Conservation (phyloP, 2,329 filamentous ascomycete species). For the Cladophialophora psammophila region DNA sequence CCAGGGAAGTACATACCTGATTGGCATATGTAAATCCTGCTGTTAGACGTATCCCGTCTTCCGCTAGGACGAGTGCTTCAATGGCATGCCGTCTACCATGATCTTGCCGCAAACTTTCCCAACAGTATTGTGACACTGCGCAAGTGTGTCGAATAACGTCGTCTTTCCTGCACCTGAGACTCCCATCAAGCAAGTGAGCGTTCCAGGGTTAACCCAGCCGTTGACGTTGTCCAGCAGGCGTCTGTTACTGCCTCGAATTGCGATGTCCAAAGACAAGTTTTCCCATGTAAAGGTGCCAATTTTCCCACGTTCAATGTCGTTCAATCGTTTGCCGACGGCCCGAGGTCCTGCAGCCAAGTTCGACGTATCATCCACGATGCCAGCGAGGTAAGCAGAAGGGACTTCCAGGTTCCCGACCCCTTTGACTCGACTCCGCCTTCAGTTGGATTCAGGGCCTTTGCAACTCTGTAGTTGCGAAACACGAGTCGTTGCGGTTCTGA, state of each 20-base stretch:
- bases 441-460: not conserved
- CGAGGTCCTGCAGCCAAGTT: constrained; percentile 51
- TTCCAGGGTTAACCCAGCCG: constrained; percentile 64
- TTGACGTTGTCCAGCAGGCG: constrained; percentile 62
- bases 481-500: constrained; percentile 74
- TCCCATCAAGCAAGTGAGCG: constrained; percentile 65
- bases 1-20: constrained; percentile 51
- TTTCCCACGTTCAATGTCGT: constrained; percentile 27
- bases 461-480: constrained; percentile 56
- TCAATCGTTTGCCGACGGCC: constrained; percentile 19
- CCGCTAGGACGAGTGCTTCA: constrained; percentile 25
- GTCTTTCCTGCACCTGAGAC: constrained; percentile 69
- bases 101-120: constrained; percentile 71
- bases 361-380: constrained; percentile 42
- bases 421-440: constrained; percentile 38
- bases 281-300: constrained; percentile 59
- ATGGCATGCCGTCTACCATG: constrained; percentile 64
- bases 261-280: constrained; percentile 62
- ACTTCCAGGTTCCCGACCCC: not conserved
- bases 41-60: constrained; percentile 6
- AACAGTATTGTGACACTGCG: constrained; percentile 59
- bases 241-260: constrained; percentile 58
- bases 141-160: constrained; percentile 64
- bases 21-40: constrained; percentile 43
- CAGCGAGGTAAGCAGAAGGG: not conserved